Percentiles rank a stretch among this genome's conserved stretches.
phyloP scores from a whole-genome alignment of 208 protist species.

The Crithidia brevicula region DNA sequence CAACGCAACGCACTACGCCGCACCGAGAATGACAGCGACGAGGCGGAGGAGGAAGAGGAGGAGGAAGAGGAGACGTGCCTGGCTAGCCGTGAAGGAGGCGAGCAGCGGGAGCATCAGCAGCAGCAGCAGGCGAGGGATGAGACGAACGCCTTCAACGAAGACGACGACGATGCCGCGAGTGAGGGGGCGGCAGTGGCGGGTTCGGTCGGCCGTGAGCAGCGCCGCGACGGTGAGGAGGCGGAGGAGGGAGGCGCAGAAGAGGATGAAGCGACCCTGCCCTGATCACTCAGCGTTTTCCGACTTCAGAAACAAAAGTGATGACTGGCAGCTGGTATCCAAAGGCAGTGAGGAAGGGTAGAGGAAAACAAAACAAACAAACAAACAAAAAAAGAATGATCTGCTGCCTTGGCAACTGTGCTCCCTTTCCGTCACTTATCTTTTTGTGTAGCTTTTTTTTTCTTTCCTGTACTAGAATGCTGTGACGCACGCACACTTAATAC shows the following conservation, averaged over 20 bases:
- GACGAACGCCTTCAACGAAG: slow-evolving; percentile 29
- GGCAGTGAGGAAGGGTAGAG: too few relatives aligned
- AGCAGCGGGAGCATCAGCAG: not conserved
- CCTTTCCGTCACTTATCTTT: too few relatives aligned
- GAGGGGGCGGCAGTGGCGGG: slow-evolving; percentile 20
- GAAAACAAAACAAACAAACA: too few relatives aligned
- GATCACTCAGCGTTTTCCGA: too few relatives aligned
- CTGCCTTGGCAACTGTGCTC: too few relatives aligned
- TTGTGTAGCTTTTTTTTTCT: too few relatives aligned
- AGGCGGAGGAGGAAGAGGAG: slow-evolving; percentile 25
- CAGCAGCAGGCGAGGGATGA: slow-evolving; percentile 3
- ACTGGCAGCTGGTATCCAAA: too few relatives aligned
- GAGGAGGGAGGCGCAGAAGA: not conserved
- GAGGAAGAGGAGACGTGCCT: slow-evolving; percentile 14
- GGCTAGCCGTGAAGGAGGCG: not conserved
- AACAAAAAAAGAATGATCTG: too few relatives aligned
- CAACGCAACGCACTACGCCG: slow-evolving; percentile 31
- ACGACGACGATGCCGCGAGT: slow-evolving; percentile 31
- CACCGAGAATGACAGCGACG: slow-evolving; percentile 20
- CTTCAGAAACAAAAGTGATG: too few relatives aligned
- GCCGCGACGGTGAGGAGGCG: not conserved
- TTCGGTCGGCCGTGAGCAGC: not conserved
- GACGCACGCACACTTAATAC: too few relatives aligned
- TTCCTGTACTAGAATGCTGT: too few relatives aligned
- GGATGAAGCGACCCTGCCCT: too few relatives aligned